A percentile compares a stretch with the other conserved stretches of the same genome.
Conservation (phyloP, 306 rosid genomes). For the Psophocarpus tetragonolobus region DNA sequence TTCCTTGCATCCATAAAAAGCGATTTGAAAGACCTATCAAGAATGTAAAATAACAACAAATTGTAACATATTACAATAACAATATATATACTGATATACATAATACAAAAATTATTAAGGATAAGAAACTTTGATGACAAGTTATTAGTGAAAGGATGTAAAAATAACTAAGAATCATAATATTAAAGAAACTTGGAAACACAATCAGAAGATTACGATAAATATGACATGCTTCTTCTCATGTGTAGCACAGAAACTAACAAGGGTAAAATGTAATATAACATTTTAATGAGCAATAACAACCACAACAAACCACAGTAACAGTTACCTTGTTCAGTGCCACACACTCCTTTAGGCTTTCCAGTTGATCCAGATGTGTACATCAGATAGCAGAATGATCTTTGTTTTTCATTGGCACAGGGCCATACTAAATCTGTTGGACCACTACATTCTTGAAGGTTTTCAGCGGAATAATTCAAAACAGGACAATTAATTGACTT, state of each 20-base stretch:
- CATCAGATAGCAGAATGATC: constrained; percentile 79
- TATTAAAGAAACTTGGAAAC: background rate
- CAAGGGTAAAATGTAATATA: background rate
- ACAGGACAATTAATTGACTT: constrained; percentile 39
- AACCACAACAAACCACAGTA: background rate
- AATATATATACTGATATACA: background rate
- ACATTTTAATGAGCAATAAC: background rate
- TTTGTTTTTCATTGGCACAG: constrained; percentile 55
- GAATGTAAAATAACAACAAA: constrained; percentile 23
- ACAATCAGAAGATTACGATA: background rate
- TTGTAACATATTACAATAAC: background rate
- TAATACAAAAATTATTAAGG: background rate
- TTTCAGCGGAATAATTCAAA: constrained; percentile 58
- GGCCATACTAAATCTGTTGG: constrained; percentile 49
- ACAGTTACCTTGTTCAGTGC: constrained; percentile 72
- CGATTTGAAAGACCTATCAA: constrained; percentile 78
- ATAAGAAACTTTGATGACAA: background rate
- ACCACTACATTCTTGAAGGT: constrained; percentile 25
- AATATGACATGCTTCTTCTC: constrained; percentile 7
- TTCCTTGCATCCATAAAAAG: constrained; percentile 84
- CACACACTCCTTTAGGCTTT: constrained; percentile 87
- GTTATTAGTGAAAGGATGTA: too few relatives aligned
- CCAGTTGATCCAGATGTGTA: constrained; percentile 97
- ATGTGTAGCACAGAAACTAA: constrained; percentile 1
- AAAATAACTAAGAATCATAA: background rate